Evolutionary conservation across 768 basidiomycete genomes (phyloP), one percentile per base, ranked within the genome.

Genomic region (Pleurotus tuber-regium): DNA sequence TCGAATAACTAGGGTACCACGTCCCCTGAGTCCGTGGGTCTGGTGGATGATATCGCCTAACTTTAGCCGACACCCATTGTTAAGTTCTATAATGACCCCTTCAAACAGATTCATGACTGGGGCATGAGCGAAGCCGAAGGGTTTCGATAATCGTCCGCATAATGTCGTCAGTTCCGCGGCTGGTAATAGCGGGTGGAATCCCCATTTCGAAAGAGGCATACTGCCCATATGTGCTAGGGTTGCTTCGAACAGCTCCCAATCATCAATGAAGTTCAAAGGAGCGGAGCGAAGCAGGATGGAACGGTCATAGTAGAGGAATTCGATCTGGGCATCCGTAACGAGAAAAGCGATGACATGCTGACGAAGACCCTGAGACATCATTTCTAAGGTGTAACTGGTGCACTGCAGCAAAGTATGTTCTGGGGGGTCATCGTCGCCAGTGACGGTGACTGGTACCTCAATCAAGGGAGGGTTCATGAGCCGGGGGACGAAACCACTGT

Each of bases 321-420:
- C 52, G n/a, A 64, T 57, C 28, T 26, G 21, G 3, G 28, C 49
- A 56, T 56, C 38, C n/a, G 58, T 43, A 49, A 59, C 28, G 11
- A 56, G 46, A 24, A 55, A 51, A 50, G 57, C 50, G 51, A 62
- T 39, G 18, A 55, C 59, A 49, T 56, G 56, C 53, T 50, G 53
- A 39, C 59, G 57, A 26, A 59, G 42, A 10, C 62, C 61, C 35
- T 60, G 49, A 25, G 61, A 53, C 30, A 63, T 19, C 38, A 63
- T 36, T 40, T 63, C 61, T 30, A 62, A 52, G n/a, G 62, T 61
- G 49, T 62, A 63, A 38, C 62, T 60, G 21, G 61, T 56, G 43
- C 62, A 62, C 38, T 63, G 62, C 19, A n/a, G 38, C 31, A 31
- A 18, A 31, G 44, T 26, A 41, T 41, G 40, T 18, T 41, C 33